These are phyloP conservation scores for Madurella fahalii DNA, from an alignment of 2,329 filamentous ascomycete species.

Conservation along the genomic window DNA sequence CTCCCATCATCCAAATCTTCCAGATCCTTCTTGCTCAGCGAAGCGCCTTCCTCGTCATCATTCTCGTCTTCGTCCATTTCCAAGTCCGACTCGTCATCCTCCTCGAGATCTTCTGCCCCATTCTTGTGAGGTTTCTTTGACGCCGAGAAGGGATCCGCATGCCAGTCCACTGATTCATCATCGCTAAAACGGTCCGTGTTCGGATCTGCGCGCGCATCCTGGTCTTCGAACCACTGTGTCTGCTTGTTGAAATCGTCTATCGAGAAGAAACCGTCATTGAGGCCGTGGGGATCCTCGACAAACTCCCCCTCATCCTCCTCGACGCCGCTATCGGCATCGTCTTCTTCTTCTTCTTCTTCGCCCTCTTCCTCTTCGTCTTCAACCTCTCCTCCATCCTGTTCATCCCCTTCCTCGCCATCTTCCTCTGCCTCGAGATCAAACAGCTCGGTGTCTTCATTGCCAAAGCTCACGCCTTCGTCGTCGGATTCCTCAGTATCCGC, in stretches of 20 bases:
- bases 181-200: constrained; percentile 73
- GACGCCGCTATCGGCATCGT: constrained; percentile 41
- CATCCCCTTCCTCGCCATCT: constrained; percentile 34
- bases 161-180: constrained; percentile 86
- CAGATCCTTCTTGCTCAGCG: constrained; percentile 75
- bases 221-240: constrained; percentile 81
- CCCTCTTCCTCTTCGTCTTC: constrained; percentile 37
- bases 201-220: constrained; percentile 72
- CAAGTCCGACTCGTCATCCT: constrained; percentile 27
- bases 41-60: constrained; percentile 50
- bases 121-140: constrained; percentile 25
- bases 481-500: constrained; percentile 23
- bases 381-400: constrained; percentile 33
- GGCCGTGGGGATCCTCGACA: constrained; percentile 69
- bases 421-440: constrained; percentile 45
- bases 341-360: constrained; percentile 33
- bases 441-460: constrained; percentile 23
- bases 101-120: constrained; percentile 31
- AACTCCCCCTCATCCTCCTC: constrained; percentile 52
- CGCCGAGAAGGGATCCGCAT: constrained; percentile 64
- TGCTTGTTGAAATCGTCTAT: constrained; percentile 97
- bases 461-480: constrained; percentile 25
- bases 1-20: constrained; percentile 67
- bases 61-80: constrained; percentile 30
- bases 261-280: constrained; percentile 98